Evolutionary conservation across 73 alveolate genomes (phyloP), one percentile per base, ranked within the genome.

Genomic region (Chromera velia): DNA sequence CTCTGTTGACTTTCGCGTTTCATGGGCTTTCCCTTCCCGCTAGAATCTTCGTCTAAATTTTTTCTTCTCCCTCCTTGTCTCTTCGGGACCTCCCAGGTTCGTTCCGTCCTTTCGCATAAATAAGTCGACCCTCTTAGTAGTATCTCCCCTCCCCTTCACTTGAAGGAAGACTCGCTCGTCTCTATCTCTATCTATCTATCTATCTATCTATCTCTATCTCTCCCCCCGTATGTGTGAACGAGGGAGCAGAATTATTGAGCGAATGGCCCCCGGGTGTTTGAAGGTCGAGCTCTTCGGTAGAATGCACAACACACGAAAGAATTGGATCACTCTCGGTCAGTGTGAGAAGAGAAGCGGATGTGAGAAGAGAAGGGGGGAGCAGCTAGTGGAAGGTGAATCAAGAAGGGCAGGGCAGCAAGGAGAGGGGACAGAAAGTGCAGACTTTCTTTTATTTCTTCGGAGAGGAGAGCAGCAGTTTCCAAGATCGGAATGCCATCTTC

Each of bases 271-370:
- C 6, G 48, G 70, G 66, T 79, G 85, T 67, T 74, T 0, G 34
- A 79, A 79, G 74, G 33, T 79, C 74, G 85, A 79, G 72, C 72
- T 76, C 32, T 76, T 76, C 32, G 84, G 84, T 34, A 26, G 33
- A 28, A 62, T 0, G 45, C 78, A 19, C 66, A 70, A 40, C 55
- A 40, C 55, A 13, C 55, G 55, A 13, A 40, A 40, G 55, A 40
- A 40, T 13, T 40, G 55, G 55, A 40, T 40, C 55, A 40, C 55
- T 7, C 55, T 30, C n/a, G 29, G 13, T 0, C 7, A 4, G 33
- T n/a, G 13, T 70, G 9, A 33, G 75, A 7, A 27, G 55, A 28
- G 0, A 4, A 46, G 9, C 32, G 1, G 4, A 9, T 70, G n/a
- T 0, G 1, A 26, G 34, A 34, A 30, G 34, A 24, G 0, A 30